Base-by-base conservation (phyloP, 106 monocot genomes). In the Cymbidium sinense region DNA sequence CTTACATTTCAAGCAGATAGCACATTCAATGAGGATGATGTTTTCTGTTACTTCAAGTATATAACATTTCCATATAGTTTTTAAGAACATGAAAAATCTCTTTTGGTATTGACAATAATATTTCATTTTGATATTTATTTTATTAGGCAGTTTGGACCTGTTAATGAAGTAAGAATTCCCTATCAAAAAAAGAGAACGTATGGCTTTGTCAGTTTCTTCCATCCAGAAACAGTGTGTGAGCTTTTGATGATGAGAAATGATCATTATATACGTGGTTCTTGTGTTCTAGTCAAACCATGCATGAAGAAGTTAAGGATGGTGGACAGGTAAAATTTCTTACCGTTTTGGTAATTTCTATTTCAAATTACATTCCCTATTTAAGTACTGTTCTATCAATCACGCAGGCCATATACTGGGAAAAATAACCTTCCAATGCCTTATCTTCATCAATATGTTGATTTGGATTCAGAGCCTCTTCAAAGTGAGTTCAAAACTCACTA, bases 141-240 rank as follows among this genome's bases (percentile, higher is more conserved):
- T 80, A 1, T 28, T 78, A 96, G 75, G 96, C 84, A 85, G 37
- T 96, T 79, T 81, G 96, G 93, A 5, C 86, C 93, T 28, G 93
- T 96, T 85, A 80, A 75, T 19, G 88, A 83, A 78, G 96, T 96
- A 23, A 87, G 96, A 81, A 91, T 96, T 82, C 93, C 93, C n/a
- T 70, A 44, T 19, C 93, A 91, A 29, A 85, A 89, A 77, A 86
- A 89, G 64, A 79, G 93, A 23, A 96, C 93, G 96, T 96, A 86
- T 84, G 93, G 96, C 4, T 96, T 96, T 85, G 96, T 96, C 54
- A 89, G 86, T 76, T 96, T 96, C 77, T 28, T 82, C 9, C 83
- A 86, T 34, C 67, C 91, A 2, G 86, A 93, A 71, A 93, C 93
- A 27, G 96, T 88, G 29, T 81, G 75, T 13, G 31, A 73, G 7